Conservation (phyloP, 352 stramenopile species). For the Pythium rishiriense region DNA sequence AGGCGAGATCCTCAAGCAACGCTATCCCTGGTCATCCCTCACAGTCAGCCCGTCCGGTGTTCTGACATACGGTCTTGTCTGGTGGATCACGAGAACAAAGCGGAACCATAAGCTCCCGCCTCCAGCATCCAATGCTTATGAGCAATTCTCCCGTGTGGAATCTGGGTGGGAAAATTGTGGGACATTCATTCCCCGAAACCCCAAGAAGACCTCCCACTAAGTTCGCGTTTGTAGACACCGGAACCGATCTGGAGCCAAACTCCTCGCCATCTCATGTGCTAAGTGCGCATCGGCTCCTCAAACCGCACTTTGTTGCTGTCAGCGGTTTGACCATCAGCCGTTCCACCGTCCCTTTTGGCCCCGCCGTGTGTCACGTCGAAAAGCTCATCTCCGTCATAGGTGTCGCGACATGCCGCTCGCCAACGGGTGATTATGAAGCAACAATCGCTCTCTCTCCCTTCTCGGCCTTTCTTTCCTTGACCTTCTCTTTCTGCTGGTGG, state of each 20-base stretch:
- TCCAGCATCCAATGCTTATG: not conserved
- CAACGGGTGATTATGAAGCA: not conserved
- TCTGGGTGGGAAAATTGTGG: not conserved
- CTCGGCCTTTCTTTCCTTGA: not conserved
- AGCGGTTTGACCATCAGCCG: not conserved
- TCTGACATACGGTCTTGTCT: not conserved
- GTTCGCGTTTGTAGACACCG: not conserved
- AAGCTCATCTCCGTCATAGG: not conserved
- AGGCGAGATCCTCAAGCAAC: too few species aligned
- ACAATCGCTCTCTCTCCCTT: not conserved
- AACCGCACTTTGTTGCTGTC: not conserved
- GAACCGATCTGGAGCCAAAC: not conserved
- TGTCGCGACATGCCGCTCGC: not conserved
- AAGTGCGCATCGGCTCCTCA: not conserved
- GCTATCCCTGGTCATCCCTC: not conserved
- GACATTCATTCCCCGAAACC: not conserved
- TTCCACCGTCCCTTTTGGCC: not conserved
- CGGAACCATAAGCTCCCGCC: not conserved
- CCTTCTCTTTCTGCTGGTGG: conserved; percentile 1
- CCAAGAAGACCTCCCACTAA: not conserved
- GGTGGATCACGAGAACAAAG: not conserved
- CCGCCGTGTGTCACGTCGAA: not conserved
- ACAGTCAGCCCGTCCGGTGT: not conserved
- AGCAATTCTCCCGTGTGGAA: not conserved
- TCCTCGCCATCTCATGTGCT: too few species aligned